Evolutionary conservation across 345 rosid genomes (phyloP).

Genomic region (Salix suchowensis): DNA sequence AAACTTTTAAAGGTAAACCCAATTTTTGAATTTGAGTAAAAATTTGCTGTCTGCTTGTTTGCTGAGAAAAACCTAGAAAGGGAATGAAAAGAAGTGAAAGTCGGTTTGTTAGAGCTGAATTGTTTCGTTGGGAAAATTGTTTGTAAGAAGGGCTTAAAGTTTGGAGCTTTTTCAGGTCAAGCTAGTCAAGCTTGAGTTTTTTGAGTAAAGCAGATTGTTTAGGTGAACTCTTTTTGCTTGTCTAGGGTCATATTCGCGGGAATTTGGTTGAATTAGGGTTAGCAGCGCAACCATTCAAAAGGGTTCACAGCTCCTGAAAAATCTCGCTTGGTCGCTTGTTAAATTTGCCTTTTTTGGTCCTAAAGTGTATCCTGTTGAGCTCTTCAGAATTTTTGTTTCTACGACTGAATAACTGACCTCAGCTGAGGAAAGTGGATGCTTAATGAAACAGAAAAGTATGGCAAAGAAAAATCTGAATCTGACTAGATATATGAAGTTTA

Average conservation of each 20-base stretch:
- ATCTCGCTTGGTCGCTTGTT: neutral
- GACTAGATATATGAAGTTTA: neutral
- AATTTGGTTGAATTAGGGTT: constrained; percentile 25
- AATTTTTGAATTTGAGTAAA: constrained; percentile 6
- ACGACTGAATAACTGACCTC: neutral
- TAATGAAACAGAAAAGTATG: neutral
- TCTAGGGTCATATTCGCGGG: neutral
- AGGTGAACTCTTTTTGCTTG: neutral
- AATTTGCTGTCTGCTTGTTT: constrained; percentile 4
- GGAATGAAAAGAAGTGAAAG: neutral
- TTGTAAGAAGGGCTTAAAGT: neutral
- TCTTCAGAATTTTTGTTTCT: neutral
- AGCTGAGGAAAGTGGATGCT: neutral
- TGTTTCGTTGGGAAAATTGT: neutral
- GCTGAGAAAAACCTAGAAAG: neutral
- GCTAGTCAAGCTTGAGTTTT: neutral
- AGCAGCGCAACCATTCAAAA: neutral
- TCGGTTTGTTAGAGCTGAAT: neutral
- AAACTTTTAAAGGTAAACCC: constrained; percentile 75
- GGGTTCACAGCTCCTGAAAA: neutral
- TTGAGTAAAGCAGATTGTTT: neutral
- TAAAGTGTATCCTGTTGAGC: neutral
- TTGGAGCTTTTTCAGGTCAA: neutral
- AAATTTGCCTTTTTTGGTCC: neutral
- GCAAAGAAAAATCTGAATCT: neutral